Evolutionary conservation across 257 asterid genomes (phyloP).

Genomic region (Marsdenia floribunda): DNA sequence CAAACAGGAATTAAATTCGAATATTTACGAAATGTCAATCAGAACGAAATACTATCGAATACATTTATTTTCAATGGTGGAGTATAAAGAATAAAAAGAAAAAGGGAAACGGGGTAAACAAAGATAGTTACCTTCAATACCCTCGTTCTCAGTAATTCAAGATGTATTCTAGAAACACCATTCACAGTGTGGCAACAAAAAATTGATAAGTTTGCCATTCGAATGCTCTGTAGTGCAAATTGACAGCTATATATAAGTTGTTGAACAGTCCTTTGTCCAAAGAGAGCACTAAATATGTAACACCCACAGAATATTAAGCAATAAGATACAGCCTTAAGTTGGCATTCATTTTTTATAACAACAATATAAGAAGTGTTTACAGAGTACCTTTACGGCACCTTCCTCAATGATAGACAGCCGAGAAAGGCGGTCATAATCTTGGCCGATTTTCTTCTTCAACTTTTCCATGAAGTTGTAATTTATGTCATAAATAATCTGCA

Average conservation of each 20-base stretch:
- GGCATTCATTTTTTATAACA: neutral
- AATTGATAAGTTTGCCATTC: slow-evolving; percentile 50
- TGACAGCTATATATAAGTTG: slow-evolving; percentile 4
- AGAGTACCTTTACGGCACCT: slow-evolving; percentile 43
- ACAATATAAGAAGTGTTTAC: neutral
- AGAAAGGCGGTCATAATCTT: slow-evolving; percentile 38
- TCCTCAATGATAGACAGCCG: slow-evolving; percentile 48
- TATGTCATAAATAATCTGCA: slow-evolving; percentile 43
- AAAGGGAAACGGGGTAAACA: slow-evolving; percentile 5
- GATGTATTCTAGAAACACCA: slow-evolving; percentile 46
- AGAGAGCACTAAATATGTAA: neutral
- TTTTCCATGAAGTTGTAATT: slow-evolving; percentile 40
- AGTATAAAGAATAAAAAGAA: slow-evolving; percentile 3
- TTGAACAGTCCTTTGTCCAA: slow-evolving; percentile 2
- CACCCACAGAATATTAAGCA: neutral
- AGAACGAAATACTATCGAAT: slow-evolving; percentile 1
- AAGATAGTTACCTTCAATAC: slow-evolving; percentile 38
- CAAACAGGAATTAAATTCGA: neutral
- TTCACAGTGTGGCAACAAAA: slow-evolving; percentile 47
- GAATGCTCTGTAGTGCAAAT: slow-evolving; percentile 28
- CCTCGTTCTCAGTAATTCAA: slow-evolving; percentile 34
- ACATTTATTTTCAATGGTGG: neutral
- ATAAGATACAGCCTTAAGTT: neutral
- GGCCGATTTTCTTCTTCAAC: slow-evolving; percentile 39
- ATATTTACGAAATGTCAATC: neutral